Evolutionary conservation across 306 rosid genomes (phyloP), one percentile per base, ranked within the genome.

Genomic region (Dicorynia guianensis): DNA sequence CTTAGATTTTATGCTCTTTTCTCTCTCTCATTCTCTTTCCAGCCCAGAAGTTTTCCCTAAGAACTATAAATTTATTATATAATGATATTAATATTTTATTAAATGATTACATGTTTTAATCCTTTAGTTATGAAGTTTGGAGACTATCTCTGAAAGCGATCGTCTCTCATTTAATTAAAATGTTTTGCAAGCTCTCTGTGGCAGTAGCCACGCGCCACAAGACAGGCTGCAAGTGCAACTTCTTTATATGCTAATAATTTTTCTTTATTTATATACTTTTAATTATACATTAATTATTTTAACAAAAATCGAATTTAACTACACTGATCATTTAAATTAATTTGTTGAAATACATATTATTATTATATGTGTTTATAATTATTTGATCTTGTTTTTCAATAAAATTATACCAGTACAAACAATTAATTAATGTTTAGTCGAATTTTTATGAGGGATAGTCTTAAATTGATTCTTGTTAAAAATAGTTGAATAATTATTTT

Each of bases 1-100:
- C 92, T 80, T 95, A 89, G 97, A 92, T 92, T 90, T 92, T 86
- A 79, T 90, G 88, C 90, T 84, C 85, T 77, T 70, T 74, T 76
- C 63, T 75, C 69, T 66, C 75, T 58, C 79, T 67, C 49, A 61
- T 53, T 72, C 85, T 73, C 63, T 67, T 75, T 70, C 88, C 76
- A 81, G 80, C 67, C 88, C 76, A 81, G 80, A 25, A 56, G 54
- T 62, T 80, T 72, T 76, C 74, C 76, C 54, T 82, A 55, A 43
- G 77, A 79, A 77, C 83, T 57, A 66, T 81, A 71, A 69, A 72
- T 83, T 78, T 9, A 38, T 72, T n/a, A 25, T 80, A 15, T 53
- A 67, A 25, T 76, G 58, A 61, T 78, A 43, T 57, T 76, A 34
- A 52, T 76, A 52, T 64, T 49, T 49, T 52, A 25, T 19, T 19